Evolutionary conservation across 2,329 filamentous ascomycete genomes (phyloP).

Genomic region (Harringtonia lauricola): DNA sequence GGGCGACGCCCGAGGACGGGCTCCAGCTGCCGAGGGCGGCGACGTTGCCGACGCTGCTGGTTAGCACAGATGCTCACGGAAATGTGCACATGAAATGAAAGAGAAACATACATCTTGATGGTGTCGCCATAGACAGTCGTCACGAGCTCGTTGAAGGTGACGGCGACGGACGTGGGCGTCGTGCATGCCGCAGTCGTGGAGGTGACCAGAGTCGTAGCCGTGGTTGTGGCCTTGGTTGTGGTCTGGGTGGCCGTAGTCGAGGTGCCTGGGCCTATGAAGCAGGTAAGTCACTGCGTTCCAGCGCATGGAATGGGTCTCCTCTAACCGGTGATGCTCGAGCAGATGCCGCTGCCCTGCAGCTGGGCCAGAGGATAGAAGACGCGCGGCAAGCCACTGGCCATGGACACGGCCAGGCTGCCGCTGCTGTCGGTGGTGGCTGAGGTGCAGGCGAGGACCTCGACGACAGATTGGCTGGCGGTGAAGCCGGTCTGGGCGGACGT

Average conservation of each 20-base stretch:
- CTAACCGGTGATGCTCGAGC: background rate
- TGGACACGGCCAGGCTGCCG: conserved; percentile 25
- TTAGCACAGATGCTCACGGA: no score
- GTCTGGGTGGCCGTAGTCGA: background rate
- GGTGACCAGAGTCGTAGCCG: conserved; percentile 13
- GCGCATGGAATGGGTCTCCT: no score
- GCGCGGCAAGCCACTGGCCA: conserved; percentile 23
- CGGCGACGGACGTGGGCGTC: conserved; percentile 36
- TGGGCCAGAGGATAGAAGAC: conserved; percentile 11
- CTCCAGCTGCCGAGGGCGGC: conserved; percentile 53
- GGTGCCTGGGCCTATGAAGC: no score
- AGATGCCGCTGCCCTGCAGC: conserved; percentile 23
- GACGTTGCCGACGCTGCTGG: conserved; percentile 36
- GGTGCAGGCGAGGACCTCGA: conserved; percentile 15
- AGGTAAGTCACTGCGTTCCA: no score
- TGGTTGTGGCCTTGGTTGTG: conserved; percentile 33
- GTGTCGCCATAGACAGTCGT: conserved; percentile 50
- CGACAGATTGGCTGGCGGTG: conserved; percentile 12
- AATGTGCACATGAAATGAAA: no score
- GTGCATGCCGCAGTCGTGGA: conserved; percentile 3
- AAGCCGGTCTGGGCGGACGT: conserved; percentile 12
- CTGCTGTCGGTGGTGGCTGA: conserved; percentile 22
- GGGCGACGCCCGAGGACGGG: conserved; percentile 36
- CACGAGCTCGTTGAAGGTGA: conserved; percentile 51
- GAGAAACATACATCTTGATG: conserved; percentile 40